Evolutionary conservation across 148 eudicot genomes (phyloP).

Genomic region (Hydrangea macrophylla): DNA sequence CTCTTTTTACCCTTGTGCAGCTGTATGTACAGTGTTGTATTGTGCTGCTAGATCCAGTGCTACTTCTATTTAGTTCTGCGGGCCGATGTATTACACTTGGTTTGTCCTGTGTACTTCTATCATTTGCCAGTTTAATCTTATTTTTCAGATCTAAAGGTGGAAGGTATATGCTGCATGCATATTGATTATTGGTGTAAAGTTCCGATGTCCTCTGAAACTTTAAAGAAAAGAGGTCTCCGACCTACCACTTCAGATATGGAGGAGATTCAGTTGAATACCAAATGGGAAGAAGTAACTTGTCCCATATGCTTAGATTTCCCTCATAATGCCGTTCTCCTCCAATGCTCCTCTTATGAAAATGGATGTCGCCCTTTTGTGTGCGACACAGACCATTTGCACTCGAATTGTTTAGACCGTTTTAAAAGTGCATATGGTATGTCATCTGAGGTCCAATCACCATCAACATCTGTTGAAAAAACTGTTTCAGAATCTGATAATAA

Average conservation of each 20-base stretch:
- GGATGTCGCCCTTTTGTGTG: conserved; percentile 91
- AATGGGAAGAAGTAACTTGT: conserved; percentile 73
- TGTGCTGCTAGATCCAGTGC: background rate
- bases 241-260: conserved; percentile 34
- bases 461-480: conserved; percentile 23
- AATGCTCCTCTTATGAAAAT: conserved; percentile 79
- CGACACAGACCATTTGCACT: conserved; percentile 87
- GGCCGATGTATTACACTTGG: background rate
- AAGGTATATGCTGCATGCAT: conserved; percentile 5
- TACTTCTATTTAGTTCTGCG: conserved; percentile 2
- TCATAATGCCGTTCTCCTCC: conserved; percentile 88
- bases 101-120: background rate
- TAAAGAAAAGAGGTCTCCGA: conserved; percentile 11
- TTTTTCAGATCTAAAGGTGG: background rate
- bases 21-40: background rate
- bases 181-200: background rate
- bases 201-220: conserved; percentile 5
- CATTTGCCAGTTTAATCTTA: background rate
- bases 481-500: conserved; percentile 36
- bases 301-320: conserved; percentile 95
- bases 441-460: conserved; percentile 39
- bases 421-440: conserved; percentile 67
- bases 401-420: conserved; percentile 91
- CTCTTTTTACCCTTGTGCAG: conserved; percentile 14
- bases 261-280: conserved; percentile 47